Conservation (phyloP, 495 filamentous ascomycete genomes). For the Penicillium angulare region DNA sequence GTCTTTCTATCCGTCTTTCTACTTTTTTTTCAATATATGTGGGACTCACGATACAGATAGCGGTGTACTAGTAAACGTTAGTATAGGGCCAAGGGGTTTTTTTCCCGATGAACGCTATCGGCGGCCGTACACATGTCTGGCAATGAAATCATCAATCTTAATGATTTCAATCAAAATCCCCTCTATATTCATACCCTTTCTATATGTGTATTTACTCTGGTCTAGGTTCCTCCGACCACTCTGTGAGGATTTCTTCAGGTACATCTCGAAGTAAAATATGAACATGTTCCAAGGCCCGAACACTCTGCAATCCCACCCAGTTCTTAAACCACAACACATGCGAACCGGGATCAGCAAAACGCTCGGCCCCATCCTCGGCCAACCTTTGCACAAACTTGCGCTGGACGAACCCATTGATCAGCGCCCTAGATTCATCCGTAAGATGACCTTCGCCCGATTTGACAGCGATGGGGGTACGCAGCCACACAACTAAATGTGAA, state of each 20-base stretch:
- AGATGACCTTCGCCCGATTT: conserved; percentile 63
- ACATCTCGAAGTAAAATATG: conserved; percentile 67
- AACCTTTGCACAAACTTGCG: conserved; percentile 62
- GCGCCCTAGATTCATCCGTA: conserved; percentile 60
- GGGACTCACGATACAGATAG: no score
- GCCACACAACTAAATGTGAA: conserved; percentile 59
- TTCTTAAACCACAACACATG: conserved; percentile 93
- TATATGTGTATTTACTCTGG: background rate
- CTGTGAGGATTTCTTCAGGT: conserved; percentile 53
- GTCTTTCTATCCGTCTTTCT: no score
- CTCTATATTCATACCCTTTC: background rate
- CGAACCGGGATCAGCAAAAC: conserved; percentile 39
- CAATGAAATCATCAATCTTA: no score
- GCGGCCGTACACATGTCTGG: no score
- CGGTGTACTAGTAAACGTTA: no score
- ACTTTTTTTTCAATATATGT: no score
- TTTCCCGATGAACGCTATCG: no score
- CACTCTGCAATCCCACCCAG: conserved; percentile 84
- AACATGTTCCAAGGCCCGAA: conserved; percentile 75
- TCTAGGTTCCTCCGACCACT: conserved; percentile 55
- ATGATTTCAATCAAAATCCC: no score
- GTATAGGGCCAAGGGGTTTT: no score
- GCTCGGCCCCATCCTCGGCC: conserved; percentile 31
- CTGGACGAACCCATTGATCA: conserved; percentile 66
- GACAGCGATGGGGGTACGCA: conserved; percentile 51